phyloP scores from a whole-genome alignment of 306 rosid genomes.

The Lithocarpus polystachyus region DNA sequence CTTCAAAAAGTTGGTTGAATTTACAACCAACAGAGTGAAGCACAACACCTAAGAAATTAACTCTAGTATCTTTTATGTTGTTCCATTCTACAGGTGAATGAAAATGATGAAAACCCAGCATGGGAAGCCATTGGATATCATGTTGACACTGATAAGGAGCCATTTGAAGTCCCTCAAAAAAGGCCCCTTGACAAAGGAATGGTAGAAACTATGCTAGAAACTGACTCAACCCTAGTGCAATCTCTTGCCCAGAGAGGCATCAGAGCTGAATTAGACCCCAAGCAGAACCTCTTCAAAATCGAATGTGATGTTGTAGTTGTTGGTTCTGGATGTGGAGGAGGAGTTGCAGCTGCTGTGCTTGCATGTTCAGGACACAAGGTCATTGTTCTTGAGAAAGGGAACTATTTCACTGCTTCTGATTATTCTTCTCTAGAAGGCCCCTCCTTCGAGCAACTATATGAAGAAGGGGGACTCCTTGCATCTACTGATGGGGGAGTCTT shows the following conservation, averaged over 20 bases:
- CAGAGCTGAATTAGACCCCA: constrained; percentile 28
- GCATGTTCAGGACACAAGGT: constrained; percentile 70
- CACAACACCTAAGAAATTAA: background rate
- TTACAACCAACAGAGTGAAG: background rate
- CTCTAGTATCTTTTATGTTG: background rate
- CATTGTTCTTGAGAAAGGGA: constrained; percentile 81
- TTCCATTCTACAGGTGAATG: constrained; percentile 49
- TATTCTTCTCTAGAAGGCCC: constrained; percentile 84
- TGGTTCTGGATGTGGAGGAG: constrained; percentile 91
- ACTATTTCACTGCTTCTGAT: constrained; percentile 57
- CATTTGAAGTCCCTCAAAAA: constrained; percentile 9
- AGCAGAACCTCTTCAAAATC: constrained; percentile 36
- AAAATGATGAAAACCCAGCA: constrained; percentile 57
- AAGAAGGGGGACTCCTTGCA: constrained; percentile 60
- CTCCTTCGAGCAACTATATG: constrained; percentile 55
- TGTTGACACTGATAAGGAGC: constrained; percentile 30
- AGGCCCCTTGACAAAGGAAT: constrained; percentile 75
- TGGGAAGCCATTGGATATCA: constrained; percentile 82
- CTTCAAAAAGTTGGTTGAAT: no score
- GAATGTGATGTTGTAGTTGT: constrained; percentile 67
- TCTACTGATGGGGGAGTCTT: constrained; percentile 51
- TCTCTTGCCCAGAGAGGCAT: constrained; percentile 62
- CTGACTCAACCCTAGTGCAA: constrained; percentile 41
- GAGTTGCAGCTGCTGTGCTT: constrained; percentile 80
- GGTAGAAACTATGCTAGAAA: constrained; percentile 48